Base-by-base conservation (phyloP, 164 flowering plant genomes). In the Liriodendron chinense region DNA sequence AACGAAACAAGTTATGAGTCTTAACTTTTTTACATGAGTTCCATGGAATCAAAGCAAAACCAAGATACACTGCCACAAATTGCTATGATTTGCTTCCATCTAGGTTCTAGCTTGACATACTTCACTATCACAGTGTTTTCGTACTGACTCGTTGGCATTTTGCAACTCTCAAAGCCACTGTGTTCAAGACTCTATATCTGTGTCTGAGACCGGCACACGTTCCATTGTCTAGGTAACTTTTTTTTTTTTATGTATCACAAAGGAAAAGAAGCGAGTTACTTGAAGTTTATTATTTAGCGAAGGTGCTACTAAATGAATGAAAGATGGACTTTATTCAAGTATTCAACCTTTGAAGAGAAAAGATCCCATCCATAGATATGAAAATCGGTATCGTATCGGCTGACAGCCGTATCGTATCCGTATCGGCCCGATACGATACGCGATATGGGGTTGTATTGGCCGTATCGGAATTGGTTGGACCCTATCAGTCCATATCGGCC, bases 1-100 rank as follows among this genome's bases (percentile, higher is more conserved):
- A 53, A 72, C 76, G 47, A 23, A 69, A 26, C 43, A 72, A 26
- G 70, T 14, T 66, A 34, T 28, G 10, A 9, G 59, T 18, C 22
- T 18, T 67, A 9, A 72, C 21, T 1, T 49, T 59, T 76, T 43
- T 6, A 20, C 43, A 61, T 49, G 78, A 78, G 22, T 47, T 16
- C 59, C 63, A 50, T 2, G 0, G 26, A 16, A 34, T 18, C 13
- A 47, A 69, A 47, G 21, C 12, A 13, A 47, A 69, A 69, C 69
- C 14, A 34, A 67, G 18, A 47, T 10, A 69, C 18, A 47, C 24
- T 7, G 2, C 16, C 59, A 12, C 13, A 53, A 12, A 53, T 2
- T 53, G 13, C 16, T 13, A 53, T 53, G 59, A 53, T 16, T 53
- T 53, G 59, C 59, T 14, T 53, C 59, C 18, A 12, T 25, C 20